Evolutionary conservation across 1,139 yeast species (phyloP), one percentile per base, ranked within the genome.

Genomic region (Debaryomyces subglobosus): DNA sequence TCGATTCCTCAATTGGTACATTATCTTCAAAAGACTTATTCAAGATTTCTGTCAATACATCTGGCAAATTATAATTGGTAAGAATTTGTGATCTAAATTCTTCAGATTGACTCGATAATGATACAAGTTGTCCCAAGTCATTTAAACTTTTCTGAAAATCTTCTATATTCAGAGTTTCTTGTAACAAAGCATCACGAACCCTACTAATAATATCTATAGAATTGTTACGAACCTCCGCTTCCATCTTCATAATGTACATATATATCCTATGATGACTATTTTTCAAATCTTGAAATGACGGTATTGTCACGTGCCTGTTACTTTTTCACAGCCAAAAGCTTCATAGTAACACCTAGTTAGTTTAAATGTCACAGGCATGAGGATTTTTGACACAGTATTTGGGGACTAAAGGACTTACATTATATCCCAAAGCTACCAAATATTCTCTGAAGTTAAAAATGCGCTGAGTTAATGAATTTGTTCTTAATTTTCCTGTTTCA

Each of bases 361-460:
- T 43, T 45, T 49, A 54, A 15, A 64, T 50, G 55, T 72, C 78
- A 58, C 81, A 77, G 27, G 71, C 63, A 55, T 70, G 76, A 5
- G 81, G 80, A 46, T 74, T 60, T 50, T 60, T 54, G 50, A 68
- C 53, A 51, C 81, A 77, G 53, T 62, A 72, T 51, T 67, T 64
- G 7, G 82, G 80, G 33, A 67, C 72, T 49, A 77, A 60, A 1
- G 79, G 77, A 21, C 70, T 62, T 3, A 74, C 77, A 12, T 51
- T 50, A 53, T 72, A 61, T 0, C 78, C 79, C 44, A 68, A 53
- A 5, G 70, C 71, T 4, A 72, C 74, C 44, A 77, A 54, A 55
- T 70, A 72, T 53, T 77, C 81, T 55, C 82, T 61, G 53, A 67
- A 77, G 53, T 74, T 74, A 49, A 71, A 62, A 36, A 78, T 71